These are phyloP conservation scores for Botryosphaeria agaves DNA, from an alignment of 2,329 filamentous ascomycete genomes.

Conservation along the genomic window DNA sequence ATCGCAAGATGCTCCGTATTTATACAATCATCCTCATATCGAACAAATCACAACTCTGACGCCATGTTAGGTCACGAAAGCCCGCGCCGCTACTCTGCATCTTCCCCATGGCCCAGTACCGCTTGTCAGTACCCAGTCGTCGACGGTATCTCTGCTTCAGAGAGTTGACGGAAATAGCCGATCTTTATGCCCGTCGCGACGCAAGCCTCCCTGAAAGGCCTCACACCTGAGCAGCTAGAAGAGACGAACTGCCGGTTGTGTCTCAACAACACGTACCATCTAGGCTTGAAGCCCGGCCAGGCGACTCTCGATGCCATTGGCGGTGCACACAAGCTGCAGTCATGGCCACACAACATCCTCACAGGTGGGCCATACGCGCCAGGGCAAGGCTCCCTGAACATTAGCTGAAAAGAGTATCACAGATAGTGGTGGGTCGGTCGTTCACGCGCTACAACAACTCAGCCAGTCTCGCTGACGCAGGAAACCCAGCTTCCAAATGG, in stretches of 20 bases:
- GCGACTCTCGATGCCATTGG: slow-evolving; percentile 73
- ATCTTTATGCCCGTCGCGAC: slow-evolving; percentile 99
- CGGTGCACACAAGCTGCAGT: slow-evolving; percentile 85
- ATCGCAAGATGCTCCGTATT: slow-evolving; percentile 65
- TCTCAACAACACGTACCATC: slow-evolving; percentile 94
- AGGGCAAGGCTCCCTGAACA: too few species aligned
- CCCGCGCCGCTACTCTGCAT: slow-evolving; percentile 70
- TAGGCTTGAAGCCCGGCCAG: slow-evolving; percentile 89
- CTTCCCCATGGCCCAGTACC: slow-evolving; percentile 80
- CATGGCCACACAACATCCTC: slow-evolving; percentile 88
- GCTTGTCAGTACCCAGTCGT: too few species aligned
- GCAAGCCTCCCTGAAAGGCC: slow-evolving; percentile 83
- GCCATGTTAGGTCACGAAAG: slow-evolving; percentile 63
- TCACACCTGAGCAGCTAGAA: slow-evolving; percentile 84
- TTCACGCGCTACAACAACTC: neutral
- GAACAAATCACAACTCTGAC: slow-evolving; percentile 2
- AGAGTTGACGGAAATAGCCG: slow-evolving; percentile 60
- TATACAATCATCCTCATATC: slow-evolving; percentile 27
- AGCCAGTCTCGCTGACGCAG: slow-evolving; percentile 11
- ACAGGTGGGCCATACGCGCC: too few species aligned
- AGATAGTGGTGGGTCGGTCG: slow-evolving; percentile 29
- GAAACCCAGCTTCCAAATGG: slow-evolving; percentile 87
- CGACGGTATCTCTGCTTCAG: too few species aligned
- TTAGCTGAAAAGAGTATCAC: too few species aligned
- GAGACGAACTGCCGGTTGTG: slow-evolving; percentile 79